Evolutionary conservation across 2,329 filamentous ascomycete genomes (phyloP).

Genomic region (Aspergillus niger): DNA sequence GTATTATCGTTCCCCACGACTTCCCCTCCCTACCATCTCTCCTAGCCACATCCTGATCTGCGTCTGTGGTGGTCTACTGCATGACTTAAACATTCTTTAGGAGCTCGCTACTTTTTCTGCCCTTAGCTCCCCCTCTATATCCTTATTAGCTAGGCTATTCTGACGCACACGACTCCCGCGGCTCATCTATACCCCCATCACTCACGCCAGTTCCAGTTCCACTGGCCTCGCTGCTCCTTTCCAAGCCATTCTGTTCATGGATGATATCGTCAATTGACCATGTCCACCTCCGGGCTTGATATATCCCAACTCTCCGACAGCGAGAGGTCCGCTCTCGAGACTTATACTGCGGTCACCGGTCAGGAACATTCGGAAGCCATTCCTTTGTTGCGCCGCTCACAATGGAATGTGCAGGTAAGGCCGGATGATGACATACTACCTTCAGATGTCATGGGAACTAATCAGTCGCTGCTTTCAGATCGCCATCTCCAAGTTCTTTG

Average conservation of each 20-base stretch:
- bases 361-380: conserved; percentile 77
- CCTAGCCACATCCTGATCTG: not conserved
- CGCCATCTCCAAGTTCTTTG: conserved; percentile 95
- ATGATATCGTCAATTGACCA: conserved; percentile 30
- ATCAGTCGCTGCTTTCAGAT: conserved; percentile 60
- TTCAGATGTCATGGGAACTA: not conserved
- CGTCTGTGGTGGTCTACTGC: no score
- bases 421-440: not conserved
- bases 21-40: not conserved
- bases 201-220: not conserved
- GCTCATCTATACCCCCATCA: not conserved
- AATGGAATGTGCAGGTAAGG: conserved; percentile 90
- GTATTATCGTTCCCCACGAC: not conserved
- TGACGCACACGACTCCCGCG: not conserved
- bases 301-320: conserved; percentile 70
- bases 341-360: conserved; percentile 84
- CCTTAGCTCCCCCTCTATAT: not conserved
- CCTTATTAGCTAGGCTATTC: not conserved
- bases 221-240: not conserved
- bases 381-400: conserved; percentile 75
- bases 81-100: not conserved
- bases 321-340: conserved; percentile 82
- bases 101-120: not conserved
- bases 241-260: conserved; percentile 21
- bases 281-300: conserved; percentile 53